phyloP scores from a whole-genome alignment of 192 early-diverging fungal species.

The Coemansia umbellata region DNA sequence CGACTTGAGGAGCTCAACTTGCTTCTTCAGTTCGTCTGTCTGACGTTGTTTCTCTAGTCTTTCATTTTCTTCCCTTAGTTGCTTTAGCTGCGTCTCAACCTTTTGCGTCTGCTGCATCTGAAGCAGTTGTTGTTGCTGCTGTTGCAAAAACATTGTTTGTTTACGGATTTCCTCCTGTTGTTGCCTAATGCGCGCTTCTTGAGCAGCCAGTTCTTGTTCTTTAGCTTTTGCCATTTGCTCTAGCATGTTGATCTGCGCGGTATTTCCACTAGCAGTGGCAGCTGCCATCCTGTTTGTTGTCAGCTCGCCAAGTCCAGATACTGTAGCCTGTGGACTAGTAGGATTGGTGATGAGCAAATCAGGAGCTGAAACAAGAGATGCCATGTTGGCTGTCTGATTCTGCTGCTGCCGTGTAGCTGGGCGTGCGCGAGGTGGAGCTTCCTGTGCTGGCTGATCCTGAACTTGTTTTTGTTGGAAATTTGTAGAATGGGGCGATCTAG shows the following conservation, averaged over 20 bases:
- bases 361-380: no score
- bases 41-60: conserved; percentile 42
- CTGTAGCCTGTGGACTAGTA: not conserved
- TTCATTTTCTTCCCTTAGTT: conserved; percentile 44
- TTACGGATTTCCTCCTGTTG: conserved; percentile 48
- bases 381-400: not conserved
- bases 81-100: conserved; percentile 48
- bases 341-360: not conserved
- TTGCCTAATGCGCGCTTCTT: conserved; percentile 37
- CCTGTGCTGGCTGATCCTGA: conserved; percentile 4
- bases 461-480: not conserved
- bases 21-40: conserved; percentile 34
- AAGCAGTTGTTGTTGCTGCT: conserved; percentile 46
- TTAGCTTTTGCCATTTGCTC: conserved; percentile 38
- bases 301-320: conserved; percentile 18
- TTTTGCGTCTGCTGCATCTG: conserved; percentile 51
- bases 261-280: conserved; percentile 46
- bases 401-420: conserved; percentile 21
- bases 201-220: conserved; percentile 42
- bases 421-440: conserved; percentile 25
- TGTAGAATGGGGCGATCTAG: not conserved
- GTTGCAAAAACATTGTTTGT: conserved; percentile 42
- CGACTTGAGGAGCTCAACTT: conserved; percentile 28
- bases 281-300: conserved; percentile 38
- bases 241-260: conserved; percentile 33